These are phyloP conservation scores for Cercospora beticola DNA, from an alignment of 2,329 filamentous ascomycete species.

Conservation along the genomic window DNA sequence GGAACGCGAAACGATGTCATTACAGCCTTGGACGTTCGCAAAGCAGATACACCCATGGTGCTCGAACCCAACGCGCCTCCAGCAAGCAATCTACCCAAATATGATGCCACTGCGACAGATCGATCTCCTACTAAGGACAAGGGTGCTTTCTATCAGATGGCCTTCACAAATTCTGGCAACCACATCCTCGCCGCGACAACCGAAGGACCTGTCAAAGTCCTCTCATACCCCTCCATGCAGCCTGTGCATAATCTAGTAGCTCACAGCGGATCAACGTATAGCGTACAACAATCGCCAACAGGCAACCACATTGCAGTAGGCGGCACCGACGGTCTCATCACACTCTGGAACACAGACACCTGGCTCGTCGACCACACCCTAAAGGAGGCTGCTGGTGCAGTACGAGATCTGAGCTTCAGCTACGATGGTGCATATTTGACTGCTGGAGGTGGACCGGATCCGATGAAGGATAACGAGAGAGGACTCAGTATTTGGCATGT, in stretches of 20 bases:
- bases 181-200: constrained; percentile 70
- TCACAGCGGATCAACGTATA: constrained; percentile 71
- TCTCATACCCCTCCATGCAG: constrained; percentile 64
- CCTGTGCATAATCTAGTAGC: constrained; percentile 62
- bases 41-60: constrained; percentile 20
- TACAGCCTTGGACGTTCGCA: constrained; percentile 36
- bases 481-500: constrained; percentile 70
- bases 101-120: constrained; percentile 23
- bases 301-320: constrained; percentile 72
- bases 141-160: constrained; percentile 66
- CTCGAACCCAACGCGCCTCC: constrained; percentile 16
- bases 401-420: constrained; percentile 71
- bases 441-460: constrained; percentile 57
- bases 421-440: constrained; percentile 76
- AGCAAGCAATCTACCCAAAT: constrained; percentile 16
- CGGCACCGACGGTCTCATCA: constrained; percentile 71
- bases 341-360: constrained; percentile 74
- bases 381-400: constrained; percentile 64
- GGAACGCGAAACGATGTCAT: constrained; percentile 64
- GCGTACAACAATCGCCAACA: constrained; percentile 67
- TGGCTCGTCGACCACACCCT: constrained; percentile 75
- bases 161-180: constrained; percentile 71
- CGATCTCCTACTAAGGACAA: constrained; percentile 29
- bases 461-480: constrained; percentile 60
- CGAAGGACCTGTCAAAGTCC: constrained; percentile 68